phyloP scores from a whole-genome alignment of 2,329 filamentous ascomycete species.

The Ceratocystis diversiconidia region DNA sequence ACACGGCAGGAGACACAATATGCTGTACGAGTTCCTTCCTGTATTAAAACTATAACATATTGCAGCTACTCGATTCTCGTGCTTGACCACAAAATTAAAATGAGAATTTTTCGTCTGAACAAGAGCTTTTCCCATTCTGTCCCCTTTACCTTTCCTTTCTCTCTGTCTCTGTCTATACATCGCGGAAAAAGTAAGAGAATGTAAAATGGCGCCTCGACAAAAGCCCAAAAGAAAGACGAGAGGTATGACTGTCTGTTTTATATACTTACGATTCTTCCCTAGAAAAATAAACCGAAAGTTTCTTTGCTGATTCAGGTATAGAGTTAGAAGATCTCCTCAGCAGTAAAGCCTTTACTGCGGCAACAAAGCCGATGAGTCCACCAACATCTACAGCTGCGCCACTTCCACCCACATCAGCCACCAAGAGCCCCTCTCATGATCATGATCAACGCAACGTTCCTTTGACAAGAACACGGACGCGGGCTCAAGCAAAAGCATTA shows the following conservation, averaged over 20 bases:
- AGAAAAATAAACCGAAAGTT: background rate
- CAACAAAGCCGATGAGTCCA: background rate
- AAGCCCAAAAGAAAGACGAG: slow-evolving; percentile 11
- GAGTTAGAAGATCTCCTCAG: slow-evolving; percentile 5
- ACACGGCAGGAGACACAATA: background rate
- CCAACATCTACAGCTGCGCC: slow-evolving; percentile 1
- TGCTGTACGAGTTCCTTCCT: background rate
- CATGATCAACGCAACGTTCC: background rate
- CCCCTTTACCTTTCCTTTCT: background rate
- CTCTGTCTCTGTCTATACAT: background rate
- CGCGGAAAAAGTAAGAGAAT: background rate
- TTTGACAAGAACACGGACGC: background rate
- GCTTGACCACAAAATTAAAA: background rate
- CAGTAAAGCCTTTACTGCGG: background rate
- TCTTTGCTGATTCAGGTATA: background rate
- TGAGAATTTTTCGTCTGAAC: background rate
- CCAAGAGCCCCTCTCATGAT: background rate
- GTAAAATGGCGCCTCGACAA: slow-evolving; percentile 11
- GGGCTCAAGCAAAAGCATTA: background rate
- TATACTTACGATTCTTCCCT: background rate
- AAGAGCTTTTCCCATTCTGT: background rate
- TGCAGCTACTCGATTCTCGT: background rate
- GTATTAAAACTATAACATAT: background rate
- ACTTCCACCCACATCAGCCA: background rate
- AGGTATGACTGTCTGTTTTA: slow-evolving; percentile 4